Evolutionary conservation across 2,329 filamentous ascomycete species (phyloP).

Genomic region (Clonostachys chloroleuca): DNA sequence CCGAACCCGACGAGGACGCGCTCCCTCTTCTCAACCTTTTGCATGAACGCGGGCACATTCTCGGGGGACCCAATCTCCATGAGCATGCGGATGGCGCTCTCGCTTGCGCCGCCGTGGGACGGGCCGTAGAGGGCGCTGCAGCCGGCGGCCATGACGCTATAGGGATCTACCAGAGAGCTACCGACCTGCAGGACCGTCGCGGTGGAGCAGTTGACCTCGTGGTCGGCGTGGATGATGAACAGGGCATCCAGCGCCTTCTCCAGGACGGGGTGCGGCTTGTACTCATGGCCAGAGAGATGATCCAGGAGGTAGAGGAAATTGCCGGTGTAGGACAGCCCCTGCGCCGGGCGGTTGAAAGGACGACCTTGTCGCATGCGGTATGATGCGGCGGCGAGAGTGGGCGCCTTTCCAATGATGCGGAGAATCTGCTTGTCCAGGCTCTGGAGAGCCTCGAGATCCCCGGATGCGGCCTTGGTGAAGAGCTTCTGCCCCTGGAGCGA

Average conservation of each 20-base stretch:
- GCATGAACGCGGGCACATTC: conserved; percentile 44
- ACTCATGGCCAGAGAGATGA: conserved; percentile 39
- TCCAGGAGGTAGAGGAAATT: conserved; percentile 53
- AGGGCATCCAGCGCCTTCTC: conserved; percentile 46
- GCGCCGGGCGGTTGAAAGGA: conserved; percentile 42
- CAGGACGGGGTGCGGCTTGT: conserved; percentile 41
- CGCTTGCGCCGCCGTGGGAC: conserved; percentile 55
- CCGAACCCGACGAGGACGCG: conserved; percentile 50
- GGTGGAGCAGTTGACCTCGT: conserved; percentile 54
- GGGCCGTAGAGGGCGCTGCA: conserved; percentile 51
- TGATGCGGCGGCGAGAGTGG: conserved; percentile 42
- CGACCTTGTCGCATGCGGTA: conserved; percentile 49
- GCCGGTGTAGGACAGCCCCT: conserved; percentile 44
- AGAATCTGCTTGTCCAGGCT: conserved; percentile 47
- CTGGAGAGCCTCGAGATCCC: conserved; percentile 31
- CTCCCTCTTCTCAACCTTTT: conserved; percentile 43
- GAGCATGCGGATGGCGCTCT: conserved; percentile 50
- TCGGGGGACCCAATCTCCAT: conserved; percentile 44
- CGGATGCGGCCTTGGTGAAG: conserved; percentile 37
- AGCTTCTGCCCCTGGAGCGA: conserved; percentile 44
- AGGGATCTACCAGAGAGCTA: conserved; percentile 51
- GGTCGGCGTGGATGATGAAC: conserved; percentile 52
- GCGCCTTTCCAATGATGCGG: conserved; percentile 45
- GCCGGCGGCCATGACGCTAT: conserved; percentile 44
- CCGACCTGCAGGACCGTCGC: conserved; percentile 52